Evolutionary conservation across 345 rosid species (phyloP).

Genomic region (Microthlaspi erraticum): DNA sequence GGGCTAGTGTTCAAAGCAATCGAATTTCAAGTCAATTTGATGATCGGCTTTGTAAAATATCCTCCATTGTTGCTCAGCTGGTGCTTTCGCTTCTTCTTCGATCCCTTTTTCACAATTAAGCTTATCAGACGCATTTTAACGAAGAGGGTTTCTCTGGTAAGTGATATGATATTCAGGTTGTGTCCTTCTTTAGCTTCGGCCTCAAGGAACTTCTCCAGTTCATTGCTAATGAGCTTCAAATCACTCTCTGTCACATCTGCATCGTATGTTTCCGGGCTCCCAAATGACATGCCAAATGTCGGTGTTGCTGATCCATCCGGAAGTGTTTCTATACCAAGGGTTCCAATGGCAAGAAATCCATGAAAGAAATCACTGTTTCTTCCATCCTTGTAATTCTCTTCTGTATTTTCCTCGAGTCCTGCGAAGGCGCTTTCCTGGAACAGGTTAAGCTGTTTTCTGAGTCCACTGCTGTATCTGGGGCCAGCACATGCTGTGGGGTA

Average conservation of each 20-base stretch:
- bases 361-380: constrained; percentile 63
- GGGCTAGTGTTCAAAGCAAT: constrained; percentile 68
- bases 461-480: constrained; percentile 49
- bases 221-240: constrained; percentile 61
- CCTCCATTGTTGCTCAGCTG: constrained; percentile 54
- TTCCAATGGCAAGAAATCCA: constrained; percentile 92
- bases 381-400: constrained; percentile 46
- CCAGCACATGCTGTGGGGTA: constrained; percentile 49
- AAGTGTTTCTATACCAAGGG: constrained; percentile 68
- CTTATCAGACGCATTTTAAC: constrained; percentile 45
- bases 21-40: constrained; percentile 61
- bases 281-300: constrained; percentile 60
- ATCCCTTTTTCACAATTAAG: constrained; percentile 64
- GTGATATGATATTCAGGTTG: constrained; percentile 48
- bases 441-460: constrained; percentile 44
- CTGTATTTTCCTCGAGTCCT: constrained; percentile 42
- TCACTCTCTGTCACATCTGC: constrained; percentile 66
- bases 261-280: constrained; percentile 49
- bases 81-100: constrained; percentile 50
- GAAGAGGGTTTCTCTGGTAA: constrained; percentile 34
- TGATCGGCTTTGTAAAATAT: constrained; percentile 51
- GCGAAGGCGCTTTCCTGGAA: constrained; percentile 50
- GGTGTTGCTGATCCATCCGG: constrained; percentile 70
- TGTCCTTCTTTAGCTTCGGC: constrained; percentile 76
- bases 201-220: constrained; percentile 79